A percentile compares a stretch with the other conserved stretches of the same genome.
Conservation (phyloP, 2,329 filamentous ascomycete species). For the Pezicula radicicola region DNA sequence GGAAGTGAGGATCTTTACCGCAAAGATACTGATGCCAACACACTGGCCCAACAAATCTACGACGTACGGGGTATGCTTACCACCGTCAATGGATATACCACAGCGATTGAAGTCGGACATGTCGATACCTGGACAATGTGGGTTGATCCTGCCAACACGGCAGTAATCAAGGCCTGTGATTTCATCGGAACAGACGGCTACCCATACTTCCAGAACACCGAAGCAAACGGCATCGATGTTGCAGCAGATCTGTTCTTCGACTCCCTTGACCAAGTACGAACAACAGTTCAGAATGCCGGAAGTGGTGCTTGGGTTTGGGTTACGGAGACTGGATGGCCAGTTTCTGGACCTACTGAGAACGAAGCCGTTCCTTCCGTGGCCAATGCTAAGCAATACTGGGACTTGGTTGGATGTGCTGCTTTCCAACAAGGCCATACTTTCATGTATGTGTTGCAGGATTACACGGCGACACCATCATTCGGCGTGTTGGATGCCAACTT, state of each 20-base stretch:
- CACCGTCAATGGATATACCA: conserved; percentile 41
- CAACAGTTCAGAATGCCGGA: conserved; percentile 37
- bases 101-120: conserved; percentile 57
- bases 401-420: conserved; percentile 55
- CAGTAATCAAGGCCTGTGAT: conserved; percentile 60
- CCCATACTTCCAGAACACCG: conserved; percentile 60
- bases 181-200: conserved; percentile 65
- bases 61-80: conserved; percentile 51
- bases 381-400: conserved; percentile 65
- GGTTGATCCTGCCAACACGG: conserved; percentile 55
- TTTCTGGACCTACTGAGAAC: conserved; percentile 49
- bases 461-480: conserved; percentile 35
- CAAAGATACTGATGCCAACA: conserved; percentile 36
- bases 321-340: conserved; percentile 66
- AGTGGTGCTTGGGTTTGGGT: conserved; percentile 55
- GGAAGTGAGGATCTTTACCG: conserved; percentile 69
- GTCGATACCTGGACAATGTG: conserved; percentile 68
- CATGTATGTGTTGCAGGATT: conserved; percentile 61
- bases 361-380: conserved; percentile 49
- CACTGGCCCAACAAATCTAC: conserved; percentile 42
- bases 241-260: conserved; percentile 50
- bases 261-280: conserved; percentile 25
- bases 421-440: conserved; percentile 54
- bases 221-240: conserved; percentile 54
- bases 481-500: conserved; percentile 32